Base-by-base conservation (phyloP, 2,329 filamentous ascomycete genomes). In the Calycina herbarum region DNA sequence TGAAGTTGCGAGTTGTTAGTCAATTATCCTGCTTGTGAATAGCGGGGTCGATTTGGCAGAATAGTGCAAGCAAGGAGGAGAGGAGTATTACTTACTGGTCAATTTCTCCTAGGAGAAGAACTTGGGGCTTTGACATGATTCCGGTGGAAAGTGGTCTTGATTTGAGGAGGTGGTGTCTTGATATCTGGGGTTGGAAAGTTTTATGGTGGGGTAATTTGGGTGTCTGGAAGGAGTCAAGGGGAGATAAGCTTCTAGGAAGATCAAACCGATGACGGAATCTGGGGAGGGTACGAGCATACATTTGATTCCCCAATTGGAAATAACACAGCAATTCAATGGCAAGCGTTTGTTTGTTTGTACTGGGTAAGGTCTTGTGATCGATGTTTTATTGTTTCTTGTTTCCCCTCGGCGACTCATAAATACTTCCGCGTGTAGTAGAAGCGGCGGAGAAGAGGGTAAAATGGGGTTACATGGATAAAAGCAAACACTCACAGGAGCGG, bases 61-160 rank as follows among this genome's bases (percentile, higher is more conserved):
- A 59, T 17, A 24, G 33, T 10, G 7, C 13, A 17, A 5, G 2
- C 29, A 33, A 31, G 38, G 33, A 17, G 54, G 45, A 13, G 35
- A 56, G 51, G 35, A 24, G 45, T 10, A 51, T 42, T 29, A 82
- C 85, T 71, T 78, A 90, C 88, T 88, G 85, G 64, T 85, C 82
- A 68, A 92, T 86, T 45, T 80, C 73, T 59, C 89, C 89, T 17
- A 92, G 79, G 54, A 89, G 81, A 7, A 91, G 81, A 59, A 89
- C 83, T 73, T 86, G 88, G 48, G 84, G 82, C 71, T 82, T 86
- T 29, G 73, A 62, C 75, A 77, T 77, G 15, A 57, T 72, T 59
- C 59, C n/a, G 29, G 56, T 57, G 38, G 61, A 51, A 56, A 57
- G 62, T 48, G 8, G 5, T 15, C n/a, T 13, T n/a, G 29, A 10